Conservation (phyloP, 2,329 filamentous ascomycete genomes). For the Rutstroemia sp. region DNA sequence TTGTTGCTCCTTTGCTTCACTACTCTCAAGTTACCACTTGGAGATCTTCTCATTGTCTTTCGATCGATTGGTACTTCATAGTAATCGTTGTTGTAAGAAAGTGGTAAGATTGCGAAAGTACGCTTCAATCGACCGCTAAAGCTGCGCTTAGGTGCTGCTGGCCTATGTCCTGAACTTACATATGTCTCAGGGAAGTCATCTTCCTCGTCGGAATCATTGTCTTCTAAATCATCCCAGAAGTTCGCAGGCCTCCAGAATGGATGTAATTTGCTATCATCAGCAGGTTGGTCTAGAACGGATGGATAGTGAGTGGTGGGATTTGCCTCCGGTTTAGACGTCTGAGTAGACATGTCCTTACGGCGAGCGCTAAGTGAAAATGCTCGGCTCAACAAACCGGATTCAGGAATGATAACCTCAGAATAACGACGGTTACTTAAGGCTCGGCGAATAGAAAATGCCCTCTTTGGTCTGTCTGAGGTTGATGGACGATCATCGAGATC, state of each 20-base stretch:
- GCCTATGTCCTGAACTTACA: constrained; percentile 32
- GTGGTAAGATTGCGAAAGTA: constrained; percentile 54
- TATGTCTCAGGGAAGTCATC: constrained; percentile 40
- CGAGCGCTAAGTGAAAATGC: constrained; percentile 27
- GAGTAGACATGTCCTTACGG: constrained; percentile 20
- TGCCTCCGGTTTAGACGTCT: constrained; percentile 20
- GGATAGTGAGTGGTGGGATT: constrained; percentile 32
- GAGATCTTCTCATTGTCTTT: constrained; percentile 50
- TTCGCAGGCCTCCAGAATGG: constrained; percentile 55
- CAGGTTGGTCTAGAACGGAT: constrained; percentile 38
- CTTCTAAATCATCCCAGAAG: constrained; percentile 34
- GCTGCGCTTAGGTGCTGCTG: constrained; percentile 37
- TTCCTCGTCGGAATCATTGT: constrained; percentile 31
- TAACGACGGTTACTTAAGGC: constrained; percentile 45
- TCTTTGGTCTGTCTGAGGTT: constrained; percentile 35
- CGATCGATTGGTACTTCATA: constrained; percentile 38
- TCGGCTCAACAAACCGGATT: constrained; percentile 43
- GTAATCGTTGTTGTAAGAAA: constrained; percentile 36
- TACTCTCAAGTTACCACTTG: constrained; percentile 53
- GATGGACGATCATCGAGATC: constrained; percentile 31
- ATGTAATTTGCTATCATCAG: constrained; percentile 49
- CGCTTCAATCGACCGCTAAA: constrained; percentile 39
- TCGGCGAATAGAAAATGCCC: constrained; percentile 43
- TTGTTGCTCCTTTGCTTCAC: constrained; percentile 44
- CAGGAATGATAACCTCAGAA: constrained; percentile 42